Evolutionary conservation across 2,329 filamentous ascomycete species (phyloP).

Genomic region (Botryosphaeria dothidea): DNA sequence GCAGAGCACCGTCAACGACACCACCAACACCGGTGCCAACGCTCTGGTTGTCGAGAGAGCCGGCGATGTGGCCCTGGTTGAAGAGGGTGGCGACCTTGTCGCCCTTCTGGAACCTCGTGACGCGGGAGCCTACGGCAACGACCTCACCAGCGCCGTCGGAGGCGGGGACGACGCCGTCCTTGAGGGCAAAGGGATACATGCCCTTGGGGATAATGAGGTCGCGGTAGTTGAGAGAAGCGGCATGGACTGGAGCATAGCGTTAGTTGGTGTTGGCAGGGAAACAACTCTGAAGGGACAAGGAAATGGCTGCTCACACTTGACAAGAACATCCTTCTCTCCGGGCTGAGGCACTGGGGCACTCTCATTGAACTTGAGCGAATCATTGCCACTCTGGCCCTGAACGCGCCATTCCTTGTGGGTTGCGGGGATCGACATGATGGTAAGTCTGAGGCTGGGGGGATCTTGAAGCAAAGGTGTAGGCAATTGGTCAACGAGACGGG

Average conservation of each 20-base stretch:
- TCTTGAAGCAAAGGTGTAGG: not conserved
- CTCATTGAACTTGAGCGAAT: slow-evolving; percentile 59
- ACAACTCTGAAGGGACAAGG: not conserved
- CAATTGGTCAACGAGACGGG: not conserved
- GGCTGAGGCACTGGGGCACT: slow-evolving; percentile 57
- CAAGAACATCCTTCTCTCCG: slow-evolving; percentile 71
- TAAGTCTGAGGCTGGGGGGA: not conserved
- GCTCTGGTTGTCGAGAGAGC: slow-evolving; percentile 42
- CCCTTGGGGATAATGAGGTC: slow-evolving; percentile 49
- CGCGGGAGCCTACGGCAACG: slow-evolving; percentile 55
- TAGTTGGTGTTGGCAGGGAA: not conserved
- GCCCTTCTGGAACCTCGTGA: slow-evolving; percentile 57
- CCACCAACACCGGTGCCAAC: slow-evolving; percentile 65
- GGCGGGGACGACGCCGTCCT: slow-evolving; percentile 44
- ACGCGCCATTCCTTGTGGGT: slow-evolving; percentile 61
- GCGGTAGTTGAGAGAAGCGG: slow-evolving; percentile 51
- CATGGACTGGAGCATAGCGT: slow-evolving; percentile 40
- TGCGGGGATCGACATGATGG: slow-evolving; percentile 31
- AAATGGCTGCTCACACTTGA: slow-evolving; percentile 52
- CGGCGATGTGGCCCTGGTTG: slow-evolving; percentile 58
- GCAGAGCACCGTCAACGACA: slow-evolving; percentile 65
- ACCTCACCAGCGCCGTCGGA: slow-evolving; percentile 58
- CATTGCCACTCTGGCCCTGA: slow-evolving; percentile 56
- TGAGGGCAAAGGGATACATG: slow-evolving; percentile 40
- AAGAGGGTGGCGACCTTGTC: slow-evolving; percentile 66